Conservation (phyloP, 257 asterid species). For the Solanum bulbocastanum region DNA sequence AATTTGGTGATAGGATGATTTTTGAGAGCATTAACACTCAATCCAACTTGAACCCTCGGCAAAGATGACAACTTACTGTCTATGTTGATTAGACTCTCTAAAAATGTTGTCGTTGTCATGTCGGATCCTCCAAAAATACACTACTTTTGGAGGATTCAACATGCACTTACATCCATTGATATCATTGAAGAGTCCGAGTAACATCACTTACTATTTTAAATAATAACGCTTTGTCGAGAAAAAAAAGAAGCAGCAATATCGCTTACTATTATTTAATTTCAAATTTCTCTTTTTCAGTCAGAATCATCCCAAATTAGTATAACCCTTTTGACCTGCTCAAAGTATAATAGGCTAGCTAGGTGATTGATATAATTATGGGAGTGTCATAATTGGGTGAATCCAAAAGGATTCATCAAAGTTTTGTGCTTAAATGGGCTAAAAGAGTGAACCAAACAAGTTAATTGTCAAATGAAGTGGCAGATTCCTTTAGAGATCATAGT, state of each 20-base stretch:
- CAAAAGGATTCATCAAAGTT: not conserved
- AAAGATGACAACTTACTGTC: not conserved
- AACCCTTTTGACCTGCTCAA: not conserved
- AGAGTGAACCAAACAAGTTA: not conserved
- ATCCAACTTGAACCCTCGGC: not conserved
- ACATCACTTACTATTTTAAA: not conserved
- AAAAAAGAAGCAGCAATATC: not conserved
- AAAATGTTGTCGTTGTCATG: not conserved
- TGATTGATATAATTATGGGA: not conserved
- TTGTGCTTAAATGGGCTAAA: not conserved
- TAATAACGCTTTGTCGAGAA: no score
- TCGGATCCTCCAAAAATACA: not conserved
- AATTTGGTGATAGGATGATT: not conserved
- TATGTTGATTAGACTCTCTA: not conserved
- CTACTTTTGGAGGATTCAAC: no score
- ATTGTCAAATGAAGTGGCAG: not conserved
- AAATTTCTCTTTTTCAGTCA: not conserved
- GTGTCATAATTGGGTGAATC: not conserved
- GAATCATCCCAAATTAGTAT: not conserved
- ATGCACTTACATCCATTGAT: not conserved
- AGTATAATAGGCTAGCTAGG: not conserved
- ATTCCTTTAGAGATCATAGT: not conserved
- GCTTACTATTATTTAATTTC: no score
- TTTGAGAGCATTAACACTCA: not conserved
- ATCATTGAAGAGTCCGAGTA: not conserved